These are phyloP conservation scores for Globomyces pollinis-pini DNA, from an alignment of 192 early-diverging fungal genomes.

Conservation along the genomic window DNA sequence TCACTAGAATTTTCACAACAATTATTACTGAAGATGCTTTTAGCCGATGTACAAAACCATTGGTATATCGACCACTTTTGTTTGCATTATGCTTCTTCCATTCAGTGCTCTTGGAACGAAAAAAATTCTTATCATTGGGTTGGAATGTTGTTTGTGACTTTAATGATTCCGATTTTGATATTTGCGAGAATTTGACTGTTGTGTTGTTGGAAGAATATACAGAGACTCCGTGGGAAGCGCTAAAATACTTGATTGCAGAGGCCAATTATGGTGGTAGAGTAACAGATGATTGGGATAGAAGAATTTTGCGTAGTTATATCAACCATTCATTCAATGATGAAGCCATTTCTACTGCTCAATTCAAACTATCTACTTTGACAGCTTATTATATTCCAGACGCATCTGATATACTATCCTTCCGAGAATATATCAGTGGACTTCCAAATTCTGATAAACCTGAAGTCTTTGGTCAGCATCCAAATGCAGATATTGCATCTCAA, in stretches of 20 bases:
- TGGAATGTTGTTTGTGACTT: constrained; percentile 58
- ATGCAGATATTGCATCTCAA: constrained; percentile 56
- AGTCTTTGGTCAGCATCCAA: constrained; percentile 60
- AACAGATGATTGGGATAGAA: constrained; percentile 56
- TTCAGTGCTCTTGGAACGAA: constrained; percentile 46
- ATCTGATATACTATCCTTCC: constrained; percentile 23
- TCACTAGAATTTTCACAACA: constrained; percentile 36
- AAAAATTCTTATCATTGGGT: constrained; percentile 56
- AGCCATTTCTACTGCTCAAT: constrained; percentile 39
- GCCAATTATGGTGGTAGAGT: constrained; percentile 58
- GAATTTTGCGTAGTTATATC: constrained; percentile 53
- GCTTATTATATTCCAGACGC: constrained; percentile 48
- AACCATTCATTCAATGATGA: constrained; percentile 49
- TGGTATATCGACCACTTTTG: constrained; percentile 46
- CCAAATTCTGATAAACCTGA: constrained; percentile 53
- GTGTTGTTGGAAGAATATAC: constrained; percentile 52
- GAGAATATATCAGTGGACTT: constrained; percentile 46
- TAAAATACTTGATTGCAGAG: constrained; percentile 58
- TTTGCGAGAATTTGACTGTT: constrained; percentile 49
- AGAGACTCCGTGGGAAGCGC: constrained; percentile 54
- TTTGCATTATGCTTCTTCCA: constrained; percentile 57
- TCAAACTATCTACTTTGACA: constrained; percentile 38
- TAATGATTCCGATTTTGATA: constrained; percentile 61
- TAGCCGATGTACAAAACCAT: constrained; percentile 32
- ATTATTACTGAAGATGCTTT: constrained; percentile 44